These are phyloP conservation scores for Trifolium repens DNA, from an alignment of 306 rosid species.

Conservation along the genomic window DNA sequence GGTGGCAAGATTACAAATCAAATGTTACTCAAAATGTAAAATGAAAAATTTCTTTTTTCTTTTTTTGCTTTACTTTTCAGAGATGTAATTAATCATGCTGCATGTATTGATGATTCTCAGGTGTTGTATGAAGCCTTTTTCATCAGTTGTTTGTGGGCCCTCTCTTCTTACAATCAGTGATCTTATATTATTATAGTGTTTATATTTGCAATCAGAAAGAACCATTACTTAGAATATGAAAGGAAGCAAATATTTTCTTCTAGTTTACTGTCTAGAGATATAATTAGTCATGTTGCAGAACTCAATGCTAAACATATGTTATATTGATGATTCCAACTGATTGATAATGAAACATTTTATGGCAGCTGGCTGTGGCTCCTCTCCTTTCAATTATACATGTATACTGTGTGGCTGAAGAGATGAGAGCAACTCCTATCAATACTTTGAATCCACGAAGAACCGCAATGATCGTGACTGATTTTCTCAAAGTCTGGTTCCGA, in stretches of 20 bases:
- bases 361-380: constrained; percentile 76
- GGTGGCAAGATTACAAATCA: neutral
- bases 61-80: constrained; percentile 24
- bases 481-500: constrained; percentile 60
- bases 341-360: constrained; percentile 42
- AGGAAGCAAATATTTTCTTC: constrained; percentile 12
- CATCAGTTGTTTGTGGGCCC: constrained; percentile 65
- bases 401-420: constrained; percentile 83
- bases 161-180: constrained; percentile 54
- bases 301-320: constrained; percentile 13
- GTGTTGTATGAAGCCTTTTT: constrained; percentile 31
- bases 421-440: constrained; percentile 87
- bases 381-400: constrained; percentile 78
- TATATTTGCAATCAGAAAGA: constrained; percentile 9
- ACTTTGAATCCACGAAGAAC: constrained; percentile 94
- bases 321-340: constrained; percentile 42
- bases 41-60: neutral
- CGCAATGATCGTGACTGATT: constrained; percentile 88
- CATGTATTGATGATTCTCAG: constrained; percentile 39
- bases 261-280: constrained; percentile 21
- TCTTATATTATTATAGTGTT: neutral
- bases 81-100: constrained; percentile 15
- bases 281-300: constrained; percentile 24
- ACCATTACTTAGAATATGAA: constrained; percentile 4
- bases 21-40: constrained; percentile 1